Evolutionary conservation across 768 basidiomycete species (phyloP).

Genomic region (Sistotremastrum suecicum): DNA sequence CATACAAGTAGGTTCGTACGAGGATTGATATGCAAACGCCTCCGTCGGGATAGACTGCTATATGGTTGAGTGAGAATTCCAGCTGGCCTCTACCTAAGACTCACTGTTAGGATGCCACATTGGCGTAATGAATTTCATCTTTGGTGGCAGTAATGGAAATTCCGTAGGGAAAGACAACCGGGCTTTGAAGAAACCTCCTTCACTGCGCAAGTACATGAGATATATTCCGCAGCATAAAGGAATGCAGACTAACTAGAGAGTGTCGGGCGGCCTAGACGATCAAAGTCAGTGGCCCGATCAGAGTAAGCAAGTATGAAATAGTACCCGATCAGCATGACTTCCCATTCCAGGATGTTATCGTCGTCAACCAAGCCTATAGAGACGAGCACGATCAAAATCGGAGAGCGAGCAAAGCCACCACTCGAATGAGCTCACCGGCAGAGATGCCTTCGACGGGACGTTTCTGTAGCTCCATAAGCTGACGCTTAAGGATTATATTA

Average conservation of each 20-base stretch:
- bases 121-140: slow-evolving; percentile 89
- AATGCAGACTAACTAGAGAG: slow-evolving; percentile 57
- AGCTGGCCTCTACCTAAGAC: slow-evolving; percentile 13
- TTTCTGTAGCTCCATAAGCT: slow-evolving; percentile 79
- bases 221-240: neutral
- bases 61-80: slow-evolving; percentile 4
- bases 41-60: slow-evolving; percentile 80
- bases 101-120: slow-evolving; percentile 98
- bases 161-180: slow-evolving; percentile 79
- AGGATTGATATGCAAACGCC: slow-evolving; percentile 94
- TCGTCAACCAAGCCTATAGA: slow-evolving; percentile 81
- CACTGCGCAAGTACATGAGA: slow-evolving; percentile 31
- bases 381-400: slow-evolving; percentile 19
- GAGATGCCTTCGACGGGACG: slow-evolving; percentile 93
- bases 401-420: slow-evolving; percentile 14
- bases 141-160: slow-evolving; percentile 83
- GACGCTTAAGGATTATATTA: slow-evolving; percentile 57
- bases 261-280: slow-evolving; percentile 66
- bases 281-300: slow-evolving; percentile 10
- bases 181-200: slow-evolving; percentile 94
- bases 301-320: neutral
- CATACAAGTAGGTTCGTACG: slow-evolving; percentile 19
- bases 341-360: slow-evolving; percentile 92
- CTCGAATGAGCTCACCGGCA: slow-evolving; percentile 42
- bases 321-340: slow-evolving; percentile 87